A percentile compares a stretch with the other conserved stretches of the same genome.
Evolutionary conservation across 139 green algal genomes (phyloP).

Genomic region (Chlorella sp.): DNA sequence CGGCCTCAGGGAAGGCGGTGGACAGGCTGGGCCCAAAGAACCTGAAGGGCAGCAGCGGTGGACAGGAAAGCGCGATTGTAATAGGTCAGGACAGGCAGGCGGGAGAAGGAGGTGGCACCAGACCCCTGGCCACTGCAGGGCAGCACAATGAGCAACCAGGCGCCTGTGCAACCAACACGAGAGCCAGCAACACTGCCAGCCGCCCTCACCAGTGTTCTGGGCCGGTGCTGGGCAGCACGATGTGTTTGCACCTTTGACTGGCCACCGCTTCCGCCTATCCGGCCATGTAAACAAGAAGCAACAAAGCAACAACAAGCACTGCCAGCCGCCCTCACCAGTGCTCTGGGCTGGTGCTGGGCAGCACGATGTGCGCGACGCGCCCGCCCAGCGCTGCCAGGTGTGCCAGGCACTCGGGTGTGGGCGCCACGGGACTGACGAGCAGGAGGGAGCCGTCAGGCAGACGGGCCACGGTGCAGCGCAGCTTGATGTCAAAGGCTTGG

Average conservation of each 20-base stretch:
- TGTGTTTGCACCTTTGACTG: too few relatives aligned
- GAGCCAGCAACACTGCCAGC: too few relatives aligned
- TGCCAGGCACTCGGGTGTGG: constrained; percentile 33
- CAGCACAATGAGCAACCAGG: neutral
- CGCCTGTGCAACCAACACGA: too few relatives aligned
- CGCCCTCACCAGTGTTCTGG: too few relatives aligned
- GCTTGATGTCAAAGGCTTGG: constrained; percentile 31
- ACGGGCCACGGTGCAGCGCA: constrained; percentile 32
- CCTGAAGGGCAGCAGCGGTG: neutral
- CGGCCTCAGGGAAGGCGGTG: too few relatives aligned
- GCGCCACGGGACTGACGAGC: constrained; percentile 35
- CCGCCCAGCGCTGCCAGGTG: constrained; percentile 25
- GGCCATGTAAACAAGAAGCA: too few relatives aligned
- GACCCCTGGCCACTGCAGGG: neutral
- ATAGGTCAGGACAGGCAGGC: too few relatives aligned
- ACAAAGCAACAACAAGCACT: neutral
- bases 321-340: constrained; percentile 35
- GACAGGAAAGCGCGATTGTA: too few relatives aligned
- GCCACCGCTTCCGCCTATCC: too few relatives aligned
- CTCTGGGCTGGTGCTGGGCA: constrained; percentile 46
- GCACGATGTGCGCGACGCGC: constrained; percentile 39
- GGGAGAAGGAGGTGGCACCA: too few relatives aligned
- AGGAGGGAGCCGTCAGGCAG: constrained; percentile 38
- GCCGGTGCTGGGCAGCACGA: neutral
- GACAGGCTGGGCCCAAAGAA: too few relatives aligned